A percentile compares a stretch with the other conserved stretches of the same genome.
Evolutionary conservation across 2,329 filamentous ascomycete genomes (phyloP).

Genomic region (Fusarium sp.): DNA sequence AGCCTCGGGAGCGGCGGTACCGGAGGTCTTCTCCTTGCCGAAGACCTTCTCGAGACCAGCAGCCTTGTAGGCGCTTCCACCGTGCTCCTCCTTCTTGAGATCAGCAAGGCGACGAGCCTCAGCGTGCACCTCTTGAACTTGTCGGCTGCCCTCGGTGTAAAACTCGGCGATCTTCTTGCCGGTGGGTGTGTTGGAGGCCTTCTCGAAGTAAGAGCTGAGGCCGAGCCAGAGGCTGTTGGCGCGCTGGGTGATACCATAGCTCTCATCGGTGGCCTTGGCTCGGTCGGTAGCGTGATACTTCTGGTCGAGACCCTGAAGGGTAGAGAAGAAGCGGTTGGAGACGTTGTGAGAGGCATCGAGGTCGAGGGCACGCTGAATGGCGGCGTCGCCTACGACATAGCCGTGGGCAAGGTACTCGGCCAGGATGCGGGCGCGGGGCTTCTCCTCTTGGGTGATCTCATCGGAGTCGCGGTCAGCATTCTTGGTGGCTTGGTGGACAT

Average conservation of each 20-base stretch:
- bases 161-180: conserved; percentile 89
- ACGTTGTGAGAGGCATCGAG: conserved; percentile 92
- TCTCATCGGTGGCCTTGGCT: conserved; percentile 83
- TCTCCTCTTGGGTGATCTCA: conserved; percentile 92
- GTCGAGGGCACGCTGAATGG: conserved; percentile 83
- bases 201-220: conserved; percentile 91
- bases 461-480: conserved; percentile 68
- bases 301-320: conserved; percentile 79
- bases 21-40: conserved; percentile 58
- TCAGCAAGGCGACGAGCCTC: conserved; percentile 91
- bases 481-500: conserved; percentile 63
- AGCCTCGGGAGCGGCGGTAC: conserved; percentile 26
- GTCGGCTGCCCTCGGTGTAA: conserved; percentile 84
- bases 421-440: conserved; percentile 90
- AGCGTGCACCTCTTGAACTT: conserved; percentile 91
- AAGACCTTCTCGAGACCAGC: conserved; percentile 66
- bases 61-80: conserved; percentile 68
- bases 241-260: conserved; percentile 81
- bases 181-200: conserved; percentile 85
- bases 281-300: conserved; percentile 91
- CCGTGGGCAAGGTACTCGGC: conserved; percentile 97
- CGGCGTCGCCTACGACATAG: conserved; percentile 79
- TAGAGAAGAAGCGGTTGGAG: conserved; percentile 78
- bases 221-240: conserved; percentile 72
- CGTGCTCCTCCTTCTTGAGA: conserved; percentile 77